Conservation (phyloP, 768 basidiomycete genomes). For the Candolleomyces eurysporus region DNA sequence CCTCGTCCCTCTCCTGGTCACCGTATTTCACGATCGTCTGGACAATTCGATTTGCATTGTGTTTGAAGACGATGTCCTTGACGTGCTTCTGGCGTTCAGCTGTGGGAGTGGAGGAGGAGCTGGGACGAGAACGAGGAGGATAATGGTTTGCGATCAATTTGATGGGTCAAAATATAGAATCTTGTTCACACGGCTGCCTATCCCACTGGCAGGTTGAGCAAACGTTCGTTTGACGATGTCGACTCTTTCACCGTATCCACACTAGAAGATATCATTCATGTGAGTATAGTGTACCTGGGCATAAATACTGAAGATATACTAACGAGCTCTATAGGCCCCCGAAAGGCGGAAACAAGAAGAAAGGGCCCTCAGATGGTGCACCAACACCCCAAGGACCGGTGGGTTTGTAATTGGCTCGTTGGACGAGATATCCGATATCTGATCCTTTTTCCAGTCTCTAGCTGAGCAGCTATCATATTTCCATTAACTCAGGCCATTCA, state of each 20-base stretch:
- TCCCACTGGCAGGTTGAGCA: no score
- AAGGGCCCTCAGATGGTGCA: constrained; percentile 43
- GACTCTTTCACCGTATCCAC: no score
- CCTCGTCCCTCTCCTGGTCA: constrained; percentile 71
- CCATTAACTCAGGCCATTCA: constrained; percentile 71
- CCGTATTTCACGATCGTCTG: constrained; percentile 85
- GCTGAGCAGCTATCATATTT: constrained; percentile 75
- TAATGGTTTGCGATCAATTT: no score
- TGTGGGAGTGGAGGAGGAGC: constrained; percentile 15
- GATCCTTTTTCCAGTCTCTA: constrained; percentile 46
- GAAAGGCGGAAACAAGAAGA: constrained; percentile 41
- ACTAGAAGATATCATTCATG: constrained; percentile 6
- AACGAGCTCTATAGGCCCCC: constrained; percentile 36
- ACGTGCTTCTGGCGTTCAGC: constrained; percentile 76
- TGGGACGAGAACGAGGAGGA: no score
- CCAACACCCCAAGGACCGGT: constrained; percentile 44
- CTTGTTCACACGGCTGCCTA: no score
- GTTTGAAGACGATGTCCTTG: constrained; percentile 77
- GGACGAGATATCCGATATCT: background rate
- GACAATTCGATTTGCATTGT: constrained; percentile 86
- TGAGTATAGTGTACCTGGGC: constrained; percentile 8
- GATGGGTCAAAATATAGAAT: no score
- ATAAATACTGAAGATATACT: background rate
- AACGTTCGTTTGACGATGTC: no score
- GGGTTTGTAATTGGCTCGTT: constrained; percentile 7